Evolutionary conservation across 2,329 filamentous ascomycete genomes (phyloP).

Genomic region (Trichoderma gracile): DNA sequence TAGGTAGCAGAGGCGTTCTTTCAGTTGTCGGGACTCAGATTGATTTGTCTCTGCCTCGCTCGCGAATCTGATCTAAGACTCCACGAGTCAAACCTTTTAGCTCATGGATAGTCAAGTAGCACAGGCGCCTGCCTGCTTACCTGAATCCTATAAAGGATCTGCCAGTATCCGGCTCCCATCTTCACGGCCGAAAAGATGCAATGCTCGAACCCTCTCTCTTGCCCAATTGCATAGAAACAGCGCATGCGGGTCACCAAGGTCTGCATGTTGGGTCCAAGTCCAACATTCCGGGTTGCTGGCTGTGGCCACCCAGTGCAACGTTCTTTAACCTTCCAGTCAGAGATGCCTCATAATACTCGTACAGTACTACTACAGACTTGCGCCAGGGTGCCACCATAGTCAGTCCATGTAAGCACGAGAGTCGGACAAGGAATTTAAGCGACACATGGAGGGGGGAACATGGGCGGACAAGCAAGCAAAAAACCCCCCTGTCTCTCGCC

Average conservation of each 20-base stretch:
- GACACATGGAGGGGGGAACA: background rate
- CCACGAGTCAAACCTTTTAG: no score
- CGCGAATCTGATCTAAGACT: no score
- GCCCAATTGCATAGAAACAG: background rate
- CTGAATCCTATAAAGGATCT: no score
- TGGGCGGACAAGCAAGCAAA: background rate
- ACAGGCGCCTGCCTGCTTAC: no score
- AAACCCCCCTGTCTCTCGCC: background rate
- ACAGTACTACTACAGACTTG: no score
- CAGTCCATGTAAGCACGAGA: background rate
- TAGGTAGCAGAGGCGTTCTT: background rate
- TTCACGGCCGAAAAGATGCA: no score
- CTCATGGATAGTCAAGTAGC: no score
- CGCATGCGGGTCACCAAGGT: constrained; percentile 5
- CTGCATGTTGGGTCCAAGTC: constrained; percentile 6
- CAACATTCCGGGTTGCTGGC: background rate
- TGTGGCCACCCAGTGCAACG: background rate
- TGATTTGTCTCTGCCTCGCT: no score
- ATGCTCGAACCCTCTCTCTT: background rate
- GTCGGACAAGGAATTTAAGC: background rate
- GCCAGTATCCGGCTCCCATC: no score
- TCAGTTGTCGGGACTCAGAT: no score
- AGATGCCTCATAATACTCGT: background rate
- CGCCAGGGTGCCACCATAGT: background rate
- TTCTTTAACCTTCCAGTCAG: background rate